Percentiles rank a stretch among this genome's conserved stretches.
Conservation (phyloP, 768 basidiomycete genomes). For the Boletus bicolor region DNA sequence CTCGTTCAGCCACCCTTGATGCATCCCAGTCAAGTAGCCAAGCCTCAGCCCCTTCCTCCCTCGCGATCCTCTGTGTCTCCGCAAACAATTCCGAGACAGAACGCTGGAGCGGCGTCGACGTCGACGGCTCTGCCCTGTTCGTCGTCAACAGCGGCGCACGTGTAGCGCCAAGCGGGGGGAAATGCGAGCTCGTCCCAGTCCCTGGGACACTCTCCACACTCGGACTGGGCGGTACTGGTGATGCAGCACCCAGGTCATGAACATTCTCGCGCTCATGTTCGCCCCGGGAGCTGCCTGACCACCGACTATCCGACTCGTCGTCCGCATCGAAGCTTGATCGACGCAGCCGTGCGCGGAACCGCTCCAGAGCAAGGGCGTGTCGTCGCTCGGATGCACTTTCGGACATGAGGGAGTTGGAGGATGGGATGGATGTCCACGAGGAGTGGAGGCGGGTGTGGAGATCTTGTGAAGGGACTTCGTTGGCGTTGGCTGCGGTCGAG, state of each 20-base stretch:
- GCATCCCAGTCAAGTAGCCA: constrained; percentile 21
- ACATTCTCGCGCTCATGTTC: constrained; percentile 13
- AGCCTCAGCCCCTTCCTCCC: constrained; percentile 12
- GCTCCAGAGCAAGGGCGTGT: constrained; percentile 36
- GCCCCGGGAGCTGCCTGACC: constrained; percentile 18
- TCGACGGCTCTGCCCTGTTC: constrained; percentile 4
- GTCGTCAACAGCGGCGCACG: neutral
- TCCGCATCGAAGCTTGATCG: constrained; percentile 25
- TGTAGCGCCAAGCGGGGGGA: constrained; percentile 3
- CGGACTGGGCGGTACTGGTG: constrained; percentile 13
- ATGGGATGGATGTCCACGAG: constrained; percentile 32
- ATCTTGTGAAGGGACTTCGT: constrained; percentile 12
- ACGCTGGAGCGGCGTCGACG: constrained; percentile 15
- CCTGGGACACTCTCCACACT: constrained; percentile 13
- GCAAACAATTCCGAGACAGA: constrained; percentile 24
- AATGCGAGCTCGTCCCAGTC: constrained; percentile 6
- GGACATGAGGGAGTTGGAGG: constrained; percentile 40
- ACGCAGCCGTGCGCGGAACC: constrained; percentile 26
- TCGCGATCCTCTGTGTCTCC: constrained; percentile 9
- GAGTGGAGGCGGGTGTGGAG: constrained; percentile 19
- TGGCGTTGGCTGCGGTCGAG: constrained; percentile 2
- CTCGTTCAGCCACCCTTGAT: constrained; percentile 10
- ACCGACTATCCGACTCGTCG: constrained; percentile 24
- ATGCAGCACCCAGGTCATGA: constrained; percentile 9
- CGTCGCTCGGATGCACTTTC: constrained; percentile 45